Evolutionary conservation across 805 yeast genomes (phyloP), one percentile per base, ranked within the genome.

Genomic region (Saccharomycopsis lassenensis): DNA sequence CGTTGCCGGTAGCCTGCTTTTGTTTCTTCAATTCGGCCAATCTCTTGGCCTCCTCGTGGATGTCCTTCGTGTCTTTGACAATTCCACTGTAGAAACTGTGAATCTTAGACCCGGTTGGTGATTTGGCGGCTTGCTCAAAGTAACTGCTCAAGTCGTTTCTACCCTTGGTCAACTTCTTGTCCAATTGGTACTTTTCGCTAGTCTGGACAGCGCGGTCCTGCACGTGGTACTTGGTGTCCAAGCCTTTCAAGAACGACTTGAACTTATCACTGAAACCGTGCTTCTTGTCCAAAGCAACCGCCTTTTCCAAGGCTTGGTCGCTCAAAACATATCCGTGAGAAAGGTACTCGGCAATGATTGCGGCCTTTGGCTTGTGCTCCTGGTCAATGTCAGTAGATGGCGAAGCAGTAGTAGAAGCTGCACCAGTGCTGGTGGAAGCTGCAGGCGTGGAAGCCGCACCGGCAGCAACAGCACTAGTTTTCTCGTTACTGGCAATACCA

Each of bases 361-460:
- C 73, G 38, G 74, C 57, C 51, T 78, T 78, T 39, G 93, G 93
- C 60, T 81, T 81, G 42, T 71, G 72, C 50, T 82, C 93, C 58
- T 81, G 93, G 4, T 65, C 56, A 36, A 79, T 69, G 46, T 78
- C 84, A 35, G 59, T 33, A 5, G 18, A 14, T 6, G 22, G n/a
- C 12, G 35, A 8, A 14, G 19, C 10, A 16, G 31, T 28, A 14
- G 17, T 12, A 16, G 48, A 45, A 28, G 40, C 44, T 7, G 36
- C 24, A 17, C 36, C 33, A 16, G 49, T 36, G 17, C 49, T 39
- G 16, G 40, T 36, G 11, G 34, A 43, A 20, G 38, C 33, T 31
- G 31, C 36, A 5, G 39, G 38, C 22, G 29, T 29, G 28, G 25
- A 3, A 7, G 34, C 31, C 7, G 42, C 31, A 15, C 32, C 38